A percentile compares a stretch with the other conserved stretches of the same genome.
phyloP scores from a whole-genome alignment of 345 rosid genomes.

The Dipteronia dyeriana region DNA sequence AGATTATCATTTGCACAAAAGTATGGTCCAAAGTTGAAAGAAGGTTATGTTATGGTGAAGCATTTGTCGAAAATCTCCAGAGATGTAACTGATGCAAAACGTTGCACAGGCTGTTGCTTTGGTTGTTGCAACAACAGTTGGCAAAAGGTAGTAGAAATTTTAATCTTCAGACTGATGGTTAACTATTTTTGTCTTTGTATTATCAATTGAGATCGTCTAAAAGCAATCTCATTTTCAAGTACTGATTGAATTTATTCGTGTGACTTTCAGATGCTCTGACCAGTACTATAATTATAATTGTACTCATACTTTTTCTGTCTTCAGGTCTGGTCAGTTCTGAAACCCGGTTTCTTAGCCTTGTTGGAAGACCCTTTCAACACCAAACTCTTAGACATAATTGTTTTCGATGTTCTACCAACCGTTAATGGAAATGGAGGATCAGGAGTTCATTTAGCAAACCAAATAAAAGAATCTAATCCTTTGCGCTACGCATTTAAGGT shows the following conservation, averaged over 20 bases:
- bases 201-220: neutral
- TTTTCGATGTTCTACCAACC: slow-evolving; percentile 58
- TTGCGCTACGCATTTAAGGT: slow-evolving; percentile 65
- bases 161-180: neutral
- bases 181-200: neutral
- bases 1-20: slow-evolving; percentile 76
- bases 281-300: neutral
- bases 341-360: slow-evolving; percentile 92
- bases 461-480: slow-evolving; percentile 69
- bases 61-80: slow-evolving; percentile 47
- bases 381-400: slow-evolving; percentile 72
- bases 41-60: slow-evolving; percentile 82
- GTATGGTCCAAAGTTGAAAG: slow-evolving; percentile 85
- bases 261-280: neutral
- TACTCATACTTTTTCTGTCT: slow-evolving; percentile 10
- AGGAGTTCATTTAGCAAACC: slow-evolving; percentile 51
- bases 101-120: slow-evolving; percentile 54
- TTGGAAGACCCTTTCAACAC: slow-evolving; percentile 73
- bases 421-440: slow-evolving; percentile 34
- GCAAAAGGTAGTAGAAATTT: slow-evolving; percentile 55
- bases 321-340: slow-evolving; percentile 96
- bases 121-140: slow-evolving; percentile 58
- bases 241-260: too few species aligned
- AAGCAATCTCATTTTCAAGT: too few species aligned
- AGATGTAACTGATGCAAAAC: slow-evolving; percentile 33